Base-by-base conservation (phyloP, 2,329 filamentous ascomycete genomes). In the Dryadomyces quercus-mongolicae region DNA sequence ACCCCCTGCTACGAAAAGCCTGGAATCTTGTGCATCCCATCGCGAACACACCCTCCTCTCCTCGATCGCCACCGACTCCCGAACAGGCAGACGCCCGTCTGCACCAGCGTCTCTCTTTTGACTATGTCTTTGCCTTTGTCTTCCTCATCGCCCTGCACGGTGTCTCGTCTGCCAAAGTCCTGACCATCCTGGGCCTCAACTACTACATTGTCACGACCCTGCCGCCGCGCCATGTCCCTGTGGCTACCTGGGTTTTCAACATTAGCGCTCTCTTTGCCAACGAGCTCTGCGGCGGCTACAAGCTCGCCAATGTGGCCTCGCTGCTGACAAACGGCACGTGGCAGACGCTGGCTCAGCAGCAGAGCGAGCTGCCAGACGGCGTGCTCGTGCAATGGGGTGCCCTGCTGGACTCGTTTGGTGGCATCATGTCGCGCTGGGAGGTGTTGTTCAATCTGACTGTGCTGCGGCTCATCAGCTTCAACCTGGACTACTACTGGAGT, bases 401-500 rank as follows among this genome's bases (percentile, higher is more conserved):
- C 46, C 86, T 80, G 73, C 72, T 97, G 16, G 93, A 98, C 68
- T 75, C 77, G 52, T 85, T 85, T 60, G 83, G 88, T 8, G 93
- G 93, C 0, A 72, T 98, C n/a, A 83, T 95, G 65, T 76, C 85
- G 0, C 80, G 92, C 56, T 98, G 93, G 93, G 89, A 97, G 67
- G 84, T 98, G n/a, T 77, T 96, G 5, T 98, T 98, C 76, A 98
- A 98, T 64, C 82, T 98, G 58, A 96, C 92, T 3, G 85, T 97
- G 25, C 73, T 98, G 54, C 84, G 93, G 5, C 75, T 97, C 49
- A 90, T 98, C 62, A 96, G 92, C 67, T 98, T 95, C 77, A 97
- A 97, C 67, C 70, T 98, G 65, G 93, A 98, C 69, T 91, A 95
- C 67, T 92, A 95, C 67, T 98, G 93, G 92, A 93, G 88, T 62